A percentile compares a stretch with the other conserved stretches of the same genome.
Conservation (phyloP, 2,329 filamentous ascomycete species). For the Fusarium buxicola region DNA sequence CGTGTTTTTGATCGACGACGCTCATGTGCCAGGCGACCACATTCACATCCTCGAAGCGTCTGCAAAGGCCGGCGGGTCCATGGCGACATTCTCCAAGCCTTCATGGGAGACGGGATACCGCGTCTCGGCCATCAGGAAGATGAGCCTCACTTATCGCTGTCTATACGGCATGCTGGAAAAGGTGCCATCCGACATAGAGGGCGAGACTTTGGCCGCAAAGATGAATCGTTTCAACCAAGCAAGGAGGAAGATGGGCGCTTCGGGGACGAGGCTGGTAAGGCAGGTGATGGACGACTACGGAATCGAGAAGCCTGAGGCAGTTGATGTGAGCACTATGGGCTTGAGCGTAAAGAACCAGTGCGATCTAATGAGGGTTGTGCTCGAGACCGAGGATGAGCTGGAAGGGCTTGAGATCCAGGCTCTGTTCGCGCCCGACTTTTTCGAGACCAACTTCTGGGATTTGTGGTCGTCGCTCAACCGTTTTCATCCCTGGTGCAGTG, state of each 20-base stretch:
- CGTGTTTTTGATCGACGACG: constrained; percentile 43
- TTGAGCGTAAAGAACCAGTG: constrained; percentile 47
- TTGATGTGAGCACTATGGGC: constrained; percentile 44
- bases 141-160: constrained; percentile 45
- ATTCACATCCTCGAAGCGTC: constrained; percentile 46
- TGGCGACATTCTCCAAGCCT: constrained; percentile 37
- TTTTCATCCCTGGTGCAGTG: constrained; percentile 46
- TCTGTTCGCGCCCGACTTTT: constrained; percentile 43
- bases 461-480: constrained; percentile 45
- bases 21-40: constrained; percentile 39
- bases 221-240: constrained; percentile 40
- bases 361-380: constrained; percentile 45
- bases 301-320: constrained; percentile 37
- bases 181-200: constrained; percentile 38
- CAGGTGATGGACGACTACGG: constrained; percentile 35
- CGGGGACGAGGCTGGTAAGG: constrained; percentile 41
- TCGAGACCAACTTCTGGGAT: constrained; percentile 46
- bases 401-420: constrained; percentile 45
- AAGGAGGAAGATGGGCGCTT: constrained; percentile 40
- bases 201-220: constrained; percentile 41
- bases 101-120: constrained; percentile 43
- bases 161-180: constrained; percentile 44
- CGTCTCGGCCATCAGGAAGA: constrained; percentile 44
- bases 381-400: constrained; percentile 43
- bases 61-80: constrained; percentile 40